These are phyloP conservation scores for Tulasnella sp. DNA, from an alignment of 768 basidiomycete genomes.

Conservation along the genomic window DNA sequence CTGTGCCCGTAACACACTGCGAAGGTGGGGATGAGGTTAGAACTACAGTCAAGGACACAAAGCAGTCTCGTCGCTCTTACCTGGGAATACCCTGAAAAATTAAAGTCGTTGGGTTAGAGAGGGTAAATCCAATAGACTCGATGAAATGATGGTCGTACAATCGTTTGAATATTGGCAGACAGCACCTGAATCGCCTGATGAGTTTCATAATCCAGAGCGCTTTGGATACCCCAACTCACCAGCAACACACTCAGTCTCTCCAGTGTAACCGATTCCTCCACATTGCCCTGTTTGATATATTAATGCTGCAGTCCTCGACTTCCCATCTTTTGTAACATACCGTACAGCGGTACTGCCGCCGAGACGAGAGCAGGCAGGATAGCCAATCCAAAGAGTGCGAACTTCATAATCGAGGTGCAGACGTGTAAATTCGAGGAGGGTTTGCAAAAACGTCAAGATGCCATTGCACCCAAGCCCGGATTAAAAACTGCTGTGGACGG, in stretches of 20 bases:
- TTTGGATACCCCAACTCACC: background rate
- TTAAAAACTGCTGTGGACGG: background rate
- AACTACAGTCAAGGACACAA: background rate
- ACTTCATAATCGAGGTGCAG: background rate
- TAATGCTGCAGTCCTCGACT: background rate
- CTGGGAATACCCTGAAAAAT: background rate
- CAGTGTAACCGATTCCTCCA: background rate
- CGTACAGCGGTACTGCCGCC: background rate
- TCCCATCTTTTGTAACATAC: background rate
- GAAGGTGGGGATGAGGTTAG: background rate
- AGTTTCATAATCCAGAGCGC: background rate
- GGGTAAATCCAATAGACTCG: background rate
- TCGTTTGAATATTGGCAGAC: background rate
- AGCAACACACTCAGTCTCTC: background rate
- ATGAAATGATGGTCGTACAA: background rate
- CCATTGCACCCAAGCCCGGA: background rate
- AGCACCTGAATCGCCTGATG: background rate
- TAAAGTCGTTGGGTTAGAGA: background rate
- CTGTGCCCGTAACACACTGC: background rate
- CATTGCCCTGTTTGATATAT: background rate
- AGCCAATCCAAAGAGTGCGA: slow-evolving; percentile 7
- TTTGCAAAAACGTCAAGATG: background rate
- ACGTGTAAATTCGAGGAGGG: background rate
- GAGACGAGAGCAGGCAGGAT: background rate
- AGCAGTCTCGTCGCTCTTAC: background rate